Percentiles rank a stretch among this genome's conserved stretches.
Evolutionary conservation across 2,329 filamentous ascomycete species (phyloP).

Genomic region (Colletotrichum tabaci): DNA sequence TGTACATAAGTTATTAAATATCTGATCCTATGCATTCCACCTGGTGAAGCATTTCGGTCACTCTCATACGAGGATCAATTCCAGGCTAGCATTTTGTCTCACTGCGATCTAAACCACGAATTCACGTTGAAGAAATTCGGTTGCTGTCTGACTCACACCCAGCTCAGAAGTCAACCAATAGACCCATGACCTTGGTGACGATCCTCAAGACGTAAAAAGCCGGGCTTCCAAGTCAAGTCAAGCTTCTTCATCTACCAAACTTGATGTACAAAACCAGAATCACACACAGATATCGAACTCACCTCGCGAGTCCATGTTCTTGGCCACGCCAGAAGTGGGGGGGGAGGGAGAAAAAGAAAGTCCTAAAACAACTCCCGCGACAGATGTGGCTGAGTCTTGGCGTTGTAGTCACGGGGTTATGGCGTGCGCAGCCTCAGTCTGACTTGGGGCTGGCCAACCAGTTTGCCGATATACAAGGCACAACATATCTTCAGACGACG

Average conservation of each 20-base stretch:
- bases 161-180: background rate
- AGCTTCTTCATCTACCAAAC: background rate
- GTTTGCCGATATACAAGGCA: background rate
- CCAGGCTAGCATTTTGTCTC: slow-evolving; percentile 2
- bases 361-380: background rate
- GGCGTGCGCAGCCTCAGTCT: slow-evolving; percentile 22
- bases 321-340: background rate
- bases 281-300: background rate
- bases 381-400: slow-evolving; percentile 27
- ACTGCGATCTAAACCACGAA: slow-evolving; percentile 24
- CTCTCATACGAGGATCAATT: slow-evolving; percentile 1
- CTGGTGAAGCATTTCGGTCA: background rate
- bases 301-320: background rate
- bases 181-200: slow-evolving; percentile 4
- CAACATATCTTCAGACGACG: background rate
- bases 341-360: too few relatives aligned
- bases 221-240: background rate
- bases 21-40: slow-evolving; percentile 9
- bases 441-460: background rate
- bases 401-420: slow-evolving; percentile 29
- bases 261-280: background rate
- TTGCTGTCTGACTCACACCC: slow-evolving; percentile 6
- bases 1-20: background rate
- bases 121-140: slow-evolving; percentile 27
- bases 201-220: slow-evolving; percentile 22